Evolutionary conservation across 768 basidiomycete genomes (phyloP).

Genomic region (Kwoniella bestiolae): DNA sequence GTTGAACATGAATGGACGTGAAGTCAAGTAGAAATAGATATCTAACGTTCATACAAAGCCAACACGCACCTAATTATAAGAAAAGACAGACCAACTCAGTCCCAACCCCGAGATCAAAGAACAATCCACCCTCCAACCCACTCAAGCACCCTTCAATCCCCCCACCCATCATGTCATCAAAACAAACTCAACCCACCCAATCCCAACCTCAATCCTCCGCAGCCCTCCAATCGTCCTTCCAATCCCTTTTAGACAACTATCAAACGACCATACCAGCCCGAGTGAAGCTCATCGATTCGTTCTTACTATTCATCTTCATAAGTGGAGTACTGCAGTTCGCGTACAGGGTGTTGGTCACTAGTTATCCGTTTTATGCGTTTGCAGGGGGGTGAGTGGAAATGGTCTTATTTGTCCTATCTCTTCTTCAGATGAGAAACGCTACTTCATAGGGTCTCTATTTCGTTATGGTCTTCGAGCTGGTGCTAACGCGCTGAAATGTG

Average conservation of each 20-base stretch:
- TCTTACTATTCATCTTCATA: constrained; percentile 87
- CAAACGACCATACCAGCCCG: constrained; percentile 73
- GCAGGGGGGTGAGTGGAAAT: constrained; percentile 75
- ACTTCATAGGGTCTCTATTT: too few species aligned
- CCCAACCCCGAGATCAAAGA: too few species aligned
- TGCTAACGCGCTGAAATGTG: too few species aligned
- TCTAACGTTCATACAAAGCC: neutral
- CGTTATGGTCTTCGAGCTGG: too few species aligned
- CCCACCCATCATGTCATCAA: neutral
- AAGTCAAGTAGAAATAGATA: neutral
- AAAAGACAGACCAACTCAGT: neutral
- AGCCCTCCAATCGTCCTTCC: constrained; percentile 37
- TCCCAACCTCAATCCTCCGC: constrained; percentile 22
- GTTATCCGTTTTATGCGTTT: constrained; percentile 97
- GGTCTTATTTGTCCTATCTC: too few species aligned
- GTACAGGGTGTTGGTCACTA: constrained; percentile 88
- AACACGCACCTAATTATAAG: neutral
- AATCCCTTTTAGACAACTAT: constrained; percentile 62
- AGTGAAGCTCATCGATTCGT: constrained; percentile 91
- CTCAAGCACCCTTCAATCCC: too few species aligned
- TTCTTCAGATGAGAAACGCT: too few species aligned
- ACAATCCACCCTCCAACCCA: too few species aligned
- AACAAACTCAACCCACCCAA: constrained; percentile 9
- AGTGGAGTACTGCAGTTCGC: constrained; percentile 87
- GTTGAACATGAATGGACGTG: neutral